Evolutionary conservation across 2,329 filamentous ascomycete genomes (phyloP), one percentile per base, ranked within the genome.

Genomic region (Zymoseptoria ardabiliae): DNA sequence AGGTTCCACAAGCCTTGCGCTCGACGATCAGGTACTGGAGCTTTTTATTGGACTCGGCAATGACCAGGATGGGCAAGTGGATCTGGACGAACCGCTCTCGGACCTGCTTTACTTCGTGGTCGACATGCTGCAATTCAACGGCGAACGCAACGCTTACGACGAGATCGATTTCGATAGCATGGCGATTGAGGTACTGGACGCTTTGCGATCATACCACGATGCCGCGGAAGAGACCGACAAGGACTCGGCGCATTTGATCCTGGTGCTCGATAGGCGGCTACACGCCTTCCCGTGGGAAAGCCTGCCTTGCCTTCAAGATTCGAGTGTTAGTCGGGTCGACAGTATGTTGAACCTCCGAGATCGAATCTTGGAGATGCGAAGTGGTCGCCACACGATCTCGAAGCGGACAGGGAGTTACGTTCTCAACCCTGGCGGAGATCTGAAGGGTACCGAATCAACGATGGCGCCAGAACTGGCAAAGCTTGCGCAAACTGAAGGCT

Each of bases 251-350:
- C 94, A 99, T 71, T 93, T 91, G 0, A 88, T 99, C 56, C 80
- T 99, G 2, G 86, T 99, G 6, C 80, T 99, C 5, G 94, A 99
- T 75, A 97, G 96, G 74, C 83, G 89, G 2, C 81, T 99, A 2
- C 94, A 97, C 69, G 81, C 85, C 1, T 96, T 99, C 69, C 94
- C 94, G 0, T 99, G 95, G 94, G 94, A 99, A 71, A 96, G 91
- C 0, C 77, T 99, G 45, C 91, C 92, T 0, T 97, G 91, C 71
- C 83, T 99, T 70, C 82, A 90, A 63, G 83, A 82, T 2, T 79
- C 87, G 3, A 88, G 93, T 0, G 87, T 97, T 41, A 96, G 91
- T 3, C 86, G 94, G 11, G 86, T 99, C 22, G 91, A 93, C 6
- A 97, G 91, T 0, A 81, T 99, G 48, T 87, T 87, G 25, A 91